phyloP scores from a whole-genome alignment of 768 basidiomycete species.

The Boletus tomentosulus region DNA sequence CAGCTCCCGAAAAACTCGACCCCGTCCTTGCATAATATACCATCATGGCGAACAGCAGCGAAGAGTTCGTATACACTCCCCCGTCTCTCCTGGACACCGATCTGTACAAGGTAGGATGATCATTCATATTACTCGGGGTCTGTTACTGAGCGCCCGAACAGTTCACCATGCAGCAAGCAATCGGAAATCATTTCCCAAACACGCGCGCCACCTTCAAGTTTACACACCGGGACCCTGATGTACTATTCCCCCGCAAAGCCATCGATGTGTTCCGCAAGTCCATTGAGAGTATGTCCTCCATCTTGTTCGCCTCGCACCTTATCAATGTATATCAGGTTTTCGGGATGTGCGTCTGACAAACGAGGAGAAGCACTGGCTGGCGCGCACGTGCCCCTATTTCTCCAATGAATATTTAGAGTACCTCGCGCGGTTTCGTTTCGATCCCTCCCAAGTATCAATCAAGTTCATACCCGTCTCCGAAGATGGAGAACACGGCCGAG shows the following conservation, averaged over 20 bases:
- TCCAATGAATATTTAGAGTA: conserved; percentile 69
- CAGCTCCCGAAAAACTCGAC: not conserved
- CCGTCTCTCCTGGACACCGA: conserved; percentile 86
- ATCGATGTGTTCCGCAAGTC: conserved; percentile 40
- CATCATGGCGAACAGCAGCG: conserved; percentile 10
- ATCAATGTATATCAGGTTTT: conserved; percentile 51
- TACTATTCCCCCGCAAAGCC: conserved; percentile 51
- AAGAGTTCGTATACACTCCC: conserved; percentile 15
- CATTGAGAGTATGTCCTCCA: conserved; percentile 48
- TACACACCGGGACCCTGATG: conserved; percentile 66
- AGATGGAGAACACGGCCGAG: conserved; percentile 48
- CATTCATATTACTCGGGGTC: not conserved
- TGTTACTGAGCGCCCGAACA: conserved; percentile 26
- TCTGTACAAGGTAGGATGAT: conserved; percentile 72
- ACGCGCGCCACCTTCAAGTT: conserved; percentile 71
- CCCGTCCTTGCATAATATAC: too few species aligned
- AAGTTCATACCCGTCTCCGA: conserved; percentile 56
- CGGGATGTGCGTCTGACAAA: conserved; percentile 53
- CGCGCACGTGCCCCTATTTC: conserved; percentile 69
- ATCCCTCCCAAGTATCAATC: conserved; percentile 59
- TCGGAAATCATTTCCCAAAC: conserved; percentile 72
- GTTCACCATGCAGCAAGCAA: conserved; percentile 96
- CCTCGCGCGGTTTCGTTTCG: conserved; percentile 64
- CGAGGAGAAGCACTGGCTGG: conserved; percentile 66
- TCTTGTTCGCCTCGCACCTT: conserved; percentile 21